A percentile compares a stretch with the other conserved stretches of the same genome.
phyloP scores from a whole-genome alignment of 2,329 filamentous ascomycete species.

The Volutella citrinella region DNA sequence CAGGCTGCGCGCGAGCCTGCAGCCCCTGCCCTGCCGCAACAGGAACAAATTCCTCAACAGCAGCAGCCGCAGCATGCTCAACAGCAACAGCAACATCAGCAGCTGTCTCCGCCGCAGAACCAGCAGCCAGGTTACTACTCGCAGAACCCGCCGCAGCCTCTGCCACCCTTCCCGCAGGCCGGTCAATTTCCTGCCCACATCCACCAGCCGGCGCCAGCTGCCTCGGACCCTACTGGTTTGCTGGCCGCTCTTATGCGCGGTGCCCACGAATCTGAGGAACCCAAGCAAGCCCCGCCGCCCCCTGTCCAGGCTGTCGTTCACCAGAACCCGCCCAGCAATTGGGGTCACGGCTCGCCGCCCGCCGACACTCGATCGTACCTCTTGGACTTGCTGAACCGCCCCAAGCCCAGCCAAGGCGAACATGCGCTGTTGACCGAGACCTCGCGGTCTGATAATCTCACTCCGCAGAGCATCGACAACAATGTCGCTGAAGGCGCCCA shows the following conservation, averaged over 20 bases:
- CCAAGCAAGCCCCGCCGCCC: slow-evolving; percentile 24
- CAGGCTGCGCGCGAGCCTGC: slow-evolving; percentile 26
- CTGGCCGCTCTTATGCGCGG: slow-evolving; percentile 61
- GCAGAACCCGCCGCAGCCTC: slow-evolving; percentile 16
- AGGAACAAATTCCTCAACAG: slow-evolving; percentile 13
- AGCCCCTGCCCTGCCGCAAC: slow-evolving; percentile 12
- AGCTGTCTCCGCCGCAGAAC: slow-evolving; percentile 15
- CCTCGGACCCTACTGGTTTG: slow-evolving; percentile 55
- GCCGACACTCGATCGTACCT: slow-evolving; percentile 81
- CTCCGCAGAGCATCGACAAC: slow-evolving; percentile 41
- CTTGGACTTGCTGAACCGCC: slow-evolving; percentile 78
- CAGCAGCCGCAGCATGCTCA: too few relatives aligned
- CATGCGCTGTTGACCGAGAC: slow-evolving; percentile 40
- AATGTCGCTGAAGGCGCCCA: slow-evolving; percentile 24
- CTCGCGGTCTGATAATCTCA: slow-evolving; percentile 41
- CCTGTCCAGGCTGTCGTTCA: slow-evolving; percentile 19
- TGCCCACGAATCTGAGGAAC: slow-evolving; percentile 46
- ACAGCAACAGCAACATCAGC: slow-evolving; percentile 21
- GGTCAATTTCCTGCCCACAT: slow-evolving; percentile 38
- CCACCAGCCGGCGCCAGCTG: slow-evolving; percentile 55
- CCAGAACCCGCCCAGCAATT: slow-evolving; percentile 31
- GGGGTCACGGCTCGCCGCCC: slow-evolving; percentile 50
- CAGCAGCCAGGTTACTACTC: slow-evolving; percentile 18
- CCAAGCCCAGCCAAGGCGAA: slow-evolving; percentile 63
- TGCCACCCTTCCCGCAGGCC: slow-evolving; percentile 21